Evolutionary conservation across 306 rosid genomes (phyloP), one percentile per base, ranked within the genome.

Genomic region (Medicago ruthenica): DNA sequence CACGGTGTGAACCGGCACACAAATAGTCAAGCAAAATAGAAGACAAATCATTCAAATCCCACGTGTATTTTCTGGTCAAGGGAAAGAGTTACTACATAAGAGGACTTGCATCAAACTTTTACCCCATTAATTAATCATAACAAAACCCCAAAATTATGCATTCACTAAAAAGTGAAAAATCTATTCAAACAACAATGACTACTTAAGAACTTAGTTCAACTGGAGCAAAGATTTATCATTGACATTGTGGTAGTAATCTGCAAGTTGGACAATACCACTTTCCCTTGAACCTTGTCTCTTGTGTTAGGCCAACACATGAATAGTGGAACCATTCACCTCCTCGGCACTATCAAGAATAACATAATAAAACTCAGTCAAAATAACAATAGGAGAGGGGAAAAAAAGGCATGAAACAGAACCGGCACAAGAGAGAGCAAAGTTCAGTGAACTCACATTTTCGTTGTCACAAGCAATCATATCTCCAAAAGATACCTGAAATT

Each of bases 321-420:
- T 95, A 95, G 81, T 95, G 99, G 81, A 95, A 95, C 99, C 98
- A 95, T 85, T 95, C 98, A 27, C 98, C 97, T 81, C 99, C 99
- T 90, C 89, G 97, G 84, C 99, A 95, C 98, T 95, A 83, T 79
- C 74, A 63, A 44, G 36, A 79, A 76, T 63, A 80, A 69, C 76
- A 70, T 7, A 47, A 22, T 2, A 53, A 70, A 81, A 34, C 63
- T 67, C 34, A 66, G 63, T 66, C 65, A 20, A 48, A 51, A 58
- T 22, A 58, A 11, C 34, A n/a, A 27, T 3, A 27, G 31, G 31
- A 27, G 5, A 21, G 37, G 16, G 21, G 5, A 22, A 1, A 12
- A 58, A 58, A 22, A 17, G 60, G 69, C 3, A 71, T 14, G 22
- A 60, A 73, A 61, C 68, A 27, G 9, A 77, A 21, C 21, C 16